Evolutionary conservation across 768 basidiomycete species (phyloP).

Genomic region (Sistotremastrum suecicum): DNA sequence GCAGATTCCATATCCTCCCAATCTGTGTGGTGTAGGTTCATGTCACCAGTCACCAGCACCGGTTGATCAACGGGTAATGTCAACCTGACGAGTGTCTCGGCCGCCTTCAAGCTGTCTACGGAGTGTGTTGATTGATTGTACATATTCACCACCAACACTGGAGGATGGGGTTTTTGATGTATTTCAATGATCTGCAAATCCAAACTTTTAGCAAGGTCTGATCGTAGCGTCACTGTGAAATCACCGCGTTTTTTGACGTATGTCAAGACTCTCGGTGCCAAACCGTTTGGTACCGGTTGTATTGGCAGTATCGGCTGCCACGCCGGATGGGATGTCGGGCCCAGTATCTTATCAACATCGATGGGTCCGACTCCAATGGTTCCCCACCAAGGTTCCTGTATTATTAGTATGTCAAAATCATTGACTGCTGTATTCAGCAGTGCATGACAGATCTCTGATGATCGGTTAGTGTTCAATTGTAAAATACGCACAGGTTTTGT

Average conservation of each 20-base stretch:
- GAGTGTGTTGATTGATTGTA: too few species aligned
- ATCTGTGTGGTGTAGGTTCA: conserved; percentile 13
- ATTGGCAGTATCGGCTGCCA: too few species aligned
- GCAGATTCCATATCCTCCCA: too few species aligned
- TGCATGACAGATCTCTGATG: neutral
- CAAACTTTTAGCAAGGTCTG: conserved; percentile 12
- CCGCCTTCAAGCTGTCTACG: too few species aligned
- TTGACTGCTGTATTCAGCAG: conserved; percentile 1
- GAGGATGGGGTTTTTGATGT: too few species aligned
- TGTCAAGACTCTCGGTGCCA: conserved; percentile 7
- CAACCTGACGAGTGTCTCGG: too few species aligned
- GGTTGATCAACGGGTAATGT: conserved; percentile 6
- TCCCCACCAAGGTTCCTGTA: conserved; percentile 7
- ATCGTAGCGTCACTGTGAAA: conserved; percentile 12
- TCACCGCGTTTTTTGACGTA: conserved; percentile 8
- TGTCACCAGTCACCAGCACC: conserved; percentile 13
- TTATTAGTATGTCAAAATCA: conserved; percentile 4
- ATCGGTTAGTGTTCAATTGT: conserved; percentile 4
- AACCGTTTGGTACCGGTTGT: too few species aligned
- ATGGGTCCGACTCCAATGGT: conserved; percentile 4
- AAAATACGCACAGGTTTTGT: conserved; percentile 2
- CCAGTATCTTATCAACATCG: too few species aligned
- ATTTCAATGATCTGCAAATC: conserved; percentile 15
- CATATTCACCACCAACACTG: too few species aligned
- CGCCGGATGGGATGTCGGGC: too few species aligned